Conservation (phyloP, 164 flowering plant species). For the Nymphaea thermarum region DNA sequence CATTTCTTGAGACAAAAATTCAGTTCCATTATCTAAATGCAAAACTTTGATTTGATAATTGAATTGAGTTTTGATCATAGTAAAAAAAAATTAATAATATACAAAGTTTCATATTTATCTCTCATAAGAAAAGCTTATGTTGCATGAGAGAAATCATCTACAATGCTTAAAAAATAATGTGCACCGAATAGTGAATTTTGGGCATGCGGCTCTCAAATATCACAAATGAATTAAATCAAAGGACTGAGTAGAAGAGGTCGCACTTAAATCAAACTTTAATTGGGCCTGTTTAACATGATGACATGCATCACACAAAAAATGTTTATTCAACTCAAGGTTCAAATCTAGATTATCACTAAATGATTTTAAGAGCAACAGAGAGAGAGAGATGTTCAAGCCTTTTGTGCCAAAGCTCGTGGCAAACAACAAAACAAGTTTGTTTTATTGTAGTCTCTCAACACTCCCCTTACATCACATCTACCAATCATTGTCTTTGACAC, state of each 20-base stretch:
- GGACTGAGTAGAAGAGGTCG: background rate
- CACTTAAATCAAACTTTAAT: background rate
- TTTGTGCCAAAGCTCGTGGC: too few relatives aligned
- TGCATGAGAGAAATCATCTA: background rate
- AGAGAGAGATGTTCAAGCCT: too few relatives aligned
- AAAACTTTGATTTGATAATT: background rate
- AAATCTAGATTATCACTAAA: too few relatives aligned
- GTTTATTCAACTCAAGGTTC: too few relatives aligned
- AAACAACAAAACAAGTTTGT: too few relatives aligned
- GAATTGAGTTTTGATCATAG: background rate
- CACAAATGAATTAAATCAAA: conserved; percentile 4
- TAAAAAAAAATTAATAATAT: too few relatives aligned
- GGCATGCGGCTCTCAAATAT: background rate
- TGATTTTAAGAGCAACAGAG: too few relatives aligned
- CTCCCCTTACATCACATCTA: background rate
- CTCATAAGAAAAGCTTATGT: background rate
- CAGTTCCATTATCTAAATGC: too few relatives aligned
- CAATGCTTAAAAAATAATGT: conserved; percentile 1
- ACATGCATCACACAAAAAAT: background rate
- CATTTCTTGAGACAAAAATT: background rate
- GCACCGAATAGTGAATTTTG: conserved; percentile 1
- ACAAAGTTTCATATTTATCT: background rate
- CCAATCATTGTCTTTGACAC: background rate
- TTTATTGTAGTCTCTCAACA: too few relatives aligned
- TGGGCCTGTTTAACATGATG: background rate